A percentile compares a stretch with the other conserved stretches of the same genome.
phyloP scores from a whole-genome alignment of 2,329 filamentous ascomycete genomes.

The Harringtonia lauricola region DNA sequence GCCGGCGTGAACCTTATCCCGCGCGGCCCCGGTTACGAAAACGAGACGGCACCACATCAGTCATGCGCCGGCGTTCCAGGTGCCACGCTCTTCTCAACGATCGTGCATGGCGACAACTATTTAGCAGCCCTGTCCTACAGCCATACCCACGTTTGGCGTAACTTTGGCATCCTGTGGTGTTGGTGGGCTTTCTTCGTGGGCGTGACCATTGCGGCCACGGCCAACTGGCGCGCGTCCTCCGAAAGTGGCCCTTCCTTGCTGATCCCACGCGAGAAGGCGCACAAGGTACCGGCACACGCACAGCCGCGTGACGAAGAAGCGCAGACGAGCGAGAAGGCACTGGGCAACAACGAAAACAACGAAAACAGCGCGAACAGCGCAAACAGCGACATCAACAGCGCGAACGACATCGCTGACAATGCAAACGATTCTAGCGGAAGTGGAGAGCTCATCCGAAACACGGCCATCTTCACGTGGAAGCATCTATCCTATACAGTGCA shows the following conservation, averaged over 20 bases:
- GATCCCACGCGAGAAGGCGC: slow-evolving; percentile 9
- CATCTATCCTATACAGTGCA: slow-evolving; percentile 60
- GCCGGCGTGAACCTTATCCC: slow-evolving; percentile 39
- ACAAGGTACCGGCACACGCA: neutral
- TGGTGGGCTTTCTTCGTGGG: slow-evolving; percentile 65
- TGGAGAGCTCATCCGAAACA: slow-evolving; percentile 44
- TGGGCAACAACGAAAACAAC: neutral
- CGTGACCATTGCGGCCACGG: slow-evolving; percentile 38
- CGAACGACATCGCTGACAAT: neutral
- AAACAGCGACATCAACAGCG: neutral
- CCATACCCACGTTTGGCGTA: slow-evolving; percentile 55
- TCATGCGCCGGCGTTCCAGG: slow-evolving; percentile 49
- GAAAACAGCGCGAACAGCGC: neutral
- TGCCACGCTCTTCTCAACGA: slow-evolving; percentile 31
- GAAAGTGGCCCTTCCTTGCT: slow-evolving; percentile 7
- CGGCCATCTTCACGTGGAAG: slow-evolving; percentile 64
- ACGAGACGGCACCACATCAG: slow-evolving; percentile 24
- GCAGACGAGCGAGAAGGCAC: neutral
- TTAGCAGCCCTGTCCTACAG: slow-evolving; percentile 36
- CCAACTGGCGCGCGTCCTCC: slow-evolving; percentile 4
- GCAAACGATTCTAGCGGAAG: neutral
- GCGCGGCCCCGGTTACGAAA: slow-evolving; percentile 33
- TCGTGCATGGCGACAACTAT: slow-evolving; percentile 38
- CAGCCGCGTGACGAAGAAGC: neutral
- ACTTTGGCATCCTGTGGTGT: slow-evolving; percentile 67